A percentile compares a stretch with the other conserved stretches of the same genome.
Conservation (phyloP, 2,329 filamentous ascomycete species). For the Pyrenophora teres region DNA sequence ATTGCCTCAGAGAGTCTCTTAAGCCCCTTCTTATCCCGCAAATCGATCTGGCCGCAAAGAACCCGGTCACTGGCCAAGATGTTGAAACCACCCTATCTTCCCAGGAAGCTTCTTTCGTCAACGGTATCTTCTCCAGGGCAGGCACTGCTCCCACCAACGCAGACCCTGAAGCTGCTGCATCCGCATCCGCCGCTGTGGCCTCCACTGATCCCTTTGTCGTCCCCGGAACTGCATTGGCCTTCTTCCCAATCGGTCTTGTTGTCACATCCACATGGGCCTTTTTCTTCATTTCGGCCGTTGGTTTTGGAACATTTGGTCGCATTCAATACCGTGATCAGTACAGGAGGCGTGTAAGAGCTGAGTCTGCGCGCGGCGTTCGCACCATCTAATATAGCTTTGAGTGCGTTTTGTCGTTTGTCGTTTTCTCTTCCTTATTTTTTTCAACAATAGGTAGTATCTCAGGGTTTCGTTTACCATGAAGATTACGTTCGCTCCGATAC, state of each 20-base stretch:
- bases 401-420: not conserved
- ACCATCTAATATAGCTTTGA: slow-evolving; percentile 36
- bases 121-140: slow-evolving; percentile 68
- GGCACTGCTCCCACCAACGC: slow-evolving; percentile 54
- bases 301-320: slow-evolving; percentile 68
- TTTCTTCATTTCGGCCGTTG: slow-evolving; percentile 59
- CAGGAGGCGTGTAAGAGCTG: slow-evolving; percentile 56
- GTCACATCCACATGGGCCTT: slow-evolving; percentile 67
- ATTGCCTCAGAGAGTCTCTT: slow-evolving; percentile 56
- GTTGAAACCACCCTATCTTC: slow-evolving; percentile 69
- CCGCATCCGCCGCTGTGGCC: slow-evolving; percentile 49
- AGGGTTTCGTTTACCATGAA: slow-evolving; percentile 9
- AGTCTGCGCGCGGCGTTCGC: slow-evolving; percentile 37
- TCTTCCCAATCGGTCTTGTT: slow-evolving; percentile 72
- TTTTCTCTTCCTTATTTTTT: not conserved
- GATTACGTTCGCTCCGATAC: slow-evolving; percentile 25
- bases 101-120: slow-evolving; percentile 72
- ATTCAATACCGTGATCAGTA: slow-evolving; percentile 70
- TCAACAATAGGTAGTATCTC: not conserved
- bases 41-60: slow-evolving; percentile 68
- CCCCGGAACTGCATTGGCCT: slow-evolving; percentile 69
- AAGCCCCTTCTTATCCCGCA: slow-evolving; percentile 69
- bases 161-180: slow-evolving; percentile 50
- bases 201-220: slow-evolving; percentile 64
- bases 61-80: slow-evolving; percentile 51